Conservation (phyloP, 441 rosid species). For the Adansonia madagascariensis region DNA sequence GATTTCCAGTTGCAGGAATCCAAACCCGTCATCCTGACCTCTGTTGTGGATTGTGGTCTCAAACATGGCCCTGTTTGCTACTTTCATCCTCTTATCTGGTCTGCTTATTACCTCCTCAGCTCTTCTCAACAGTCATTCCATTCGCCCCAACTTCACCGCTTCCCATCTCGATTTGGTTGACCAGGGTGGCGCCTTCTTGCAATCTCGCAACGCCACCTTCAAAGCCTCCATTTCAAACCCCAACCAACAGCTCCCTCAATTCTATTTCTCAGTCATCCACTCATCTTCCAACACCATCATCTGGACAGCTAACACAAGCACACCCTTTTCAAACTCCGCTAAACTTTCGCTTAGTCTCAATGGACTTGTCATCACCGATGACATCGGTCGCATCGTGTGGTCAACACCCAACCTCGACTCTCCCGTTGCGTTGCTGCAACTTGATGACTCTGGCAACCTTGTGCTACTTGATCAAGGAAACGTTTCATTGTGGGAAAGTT, state of each 20-base stretch:
- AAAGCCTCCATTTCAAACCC: conserved; percentile 66
- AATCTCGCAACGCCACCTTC: conserved; percentile 57
- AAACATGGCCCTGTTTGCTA: conserved; percentile 1
- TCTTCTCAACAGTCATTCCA: background rate
- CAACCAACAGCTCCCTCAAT: conserved; percentile 27
- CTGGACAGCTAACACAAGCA: conserved; percentile 79
- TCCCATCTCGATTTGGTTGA: conserved; percentile 56
- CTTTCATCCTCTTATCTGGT: background rate
- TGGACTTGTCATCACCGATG: conserved; percentile 62
- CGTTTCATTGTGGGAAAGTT: conserved; percentile 76
- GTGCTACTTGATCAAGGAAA: conserved; percentile 60
- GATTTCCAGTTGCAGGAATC: background rate
- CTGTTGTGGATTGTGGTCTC: background rate
- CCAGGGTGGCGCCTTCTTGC: conserved; percentile 61
- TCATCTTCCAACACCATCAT: conserved; percentile 54
- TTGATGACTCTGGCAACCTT: conserved; percentile 77
- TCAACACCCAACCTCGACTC: conserved; percentile 49
- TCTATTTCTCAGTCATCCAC: conserved; percentile 73
- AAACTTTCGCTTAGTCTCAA: conserved; percentile 50
- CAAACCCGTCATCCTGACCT: background rate
- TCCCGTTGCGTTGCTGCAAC: conserved; percentile 41
- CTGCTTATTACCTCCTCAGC: background rate
- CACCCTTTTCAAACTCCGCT: conserved; percentile 61
- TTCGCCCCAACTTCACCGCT: conserved; percentile 71
- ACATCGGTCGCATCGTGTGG: conserved; percentile 49